phyloP scores from a whole-genome alignment of 345 rosid species.

The Eucalyptus pauciflora region DNA sequence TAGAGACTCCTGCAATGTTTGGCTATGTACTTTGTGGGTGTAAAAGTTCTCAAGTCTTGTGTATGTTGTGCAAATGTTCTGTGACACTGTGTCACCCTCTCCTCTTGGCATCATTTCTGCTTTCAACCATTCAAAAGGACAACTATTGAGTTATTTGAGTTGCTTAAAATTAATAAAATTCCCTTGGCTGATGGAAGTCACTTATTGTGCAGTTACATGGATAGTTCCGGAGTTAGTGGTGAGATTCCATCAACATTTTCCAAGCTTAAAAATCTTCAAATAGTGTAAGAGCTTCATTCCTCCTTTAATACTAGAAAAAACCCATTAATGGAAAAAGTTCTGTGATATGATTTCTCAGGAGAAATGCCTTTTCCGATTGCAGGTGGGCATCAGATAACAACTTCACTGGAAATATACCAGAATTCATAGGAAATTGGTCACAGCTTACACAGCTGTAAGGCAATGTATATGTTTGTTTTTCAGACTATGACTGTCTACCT shows the following conservation, averaged over 20 bases:
- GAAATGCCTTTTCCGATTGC: not conserved
- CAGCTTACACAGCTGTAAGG: not conserved
- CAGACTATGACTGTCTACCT: not conserved
- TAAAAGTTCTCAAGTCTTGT: not conserved
- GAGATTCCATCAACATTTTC: not conserved
- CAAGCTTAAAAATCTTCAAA: not conserved
- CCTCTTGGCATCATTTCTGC: not conserved
- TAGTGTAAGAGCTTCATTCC: not conserved
- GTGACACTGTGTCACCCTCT: not conserved
- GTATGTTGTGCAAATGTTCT: not conserved
- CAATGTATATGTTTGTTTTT: not conserved
- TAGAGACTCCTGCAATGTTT: not conserved
- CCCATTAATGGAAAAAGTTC: not conserved
- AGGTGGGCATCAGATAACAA: not conserved
- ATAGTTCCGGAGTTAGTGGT: not conserved
- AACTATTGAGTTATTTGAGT: not conserved
- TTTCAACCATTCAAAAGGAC: not conserved
- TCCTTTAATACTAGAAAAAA: not conserved
- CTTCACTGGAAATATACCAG: not conserved
- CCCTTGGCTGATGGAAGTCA: not conserved
- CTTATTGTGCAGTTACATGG: not conserved
- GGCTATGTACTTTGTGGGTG: not conserved
- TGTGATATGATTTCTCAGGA: not conserved
- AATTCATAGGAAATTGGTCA: not conserved
- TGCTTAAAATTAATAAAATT: not conserved